Evolutionary conservation across 202 grass and related monocot genomes (phyloP), one percentile per base, ranked within the genome.

Genomic region (Schoenoplectus triqueter): DNA sequence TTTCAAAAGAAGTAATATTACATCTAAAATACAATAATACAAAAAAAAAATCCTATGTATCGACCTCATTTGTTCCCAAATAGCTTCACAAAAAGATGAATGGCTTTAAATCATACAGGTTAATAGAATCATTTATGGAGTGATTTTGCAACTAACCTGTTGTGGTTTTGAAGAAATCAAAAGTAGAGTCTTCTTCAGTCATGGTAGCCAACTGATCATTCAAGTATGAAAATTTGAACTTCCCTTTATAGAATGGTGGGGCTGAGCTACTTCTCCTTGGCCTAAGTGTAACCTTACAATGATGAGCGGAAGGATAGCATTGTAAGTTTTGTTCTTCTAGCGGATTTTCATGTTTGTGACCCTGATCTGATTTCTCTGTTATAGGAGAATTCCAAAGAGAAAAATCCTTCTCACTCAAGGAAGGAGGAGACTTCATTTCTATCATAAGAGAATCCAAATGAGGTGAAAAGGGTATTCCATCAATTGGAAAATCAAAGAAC

Each of bases 221-320:
- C 79, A 95, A 81, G 65, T 85, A 68, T 52, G 87, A 83, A 82
- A 86, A 91, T 88, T 98, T 98, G 72, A 10, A 73, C 86, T 93
- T 98, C 71, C 85, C 91, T 87, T 50, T 93, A 87, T 93, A 92
- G 89, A 95, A 93, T 81, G 95, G 95, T 86, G 91, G 95, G 62
- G 95, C 92, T 50, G 95, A 95, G 69, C 21, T 45, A 81, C 95
- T 92, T 85, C 88, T 85, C 84, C 88, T 90, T 82, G 84, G 80
- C 87, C 88, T 92, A 84, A 40, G 10, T 40, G 51, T 39, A 77
- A 55, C 72, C 66, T 89, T 87, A 54, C 66, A 84, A 87, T 44
- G 46, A 85, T 47, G 87, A 69, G 69, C 73, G 83, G 70, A 83
- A 63, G 57, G 59, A 52, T 64, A 60, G 47, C 62, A 81, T 86